Evolutionary conservation across 2,329 filamentous ascomycete genomes (phyloP), one percentile per base, ranked within the genome.

Genomic region (Neonectria sp.): DNA sequence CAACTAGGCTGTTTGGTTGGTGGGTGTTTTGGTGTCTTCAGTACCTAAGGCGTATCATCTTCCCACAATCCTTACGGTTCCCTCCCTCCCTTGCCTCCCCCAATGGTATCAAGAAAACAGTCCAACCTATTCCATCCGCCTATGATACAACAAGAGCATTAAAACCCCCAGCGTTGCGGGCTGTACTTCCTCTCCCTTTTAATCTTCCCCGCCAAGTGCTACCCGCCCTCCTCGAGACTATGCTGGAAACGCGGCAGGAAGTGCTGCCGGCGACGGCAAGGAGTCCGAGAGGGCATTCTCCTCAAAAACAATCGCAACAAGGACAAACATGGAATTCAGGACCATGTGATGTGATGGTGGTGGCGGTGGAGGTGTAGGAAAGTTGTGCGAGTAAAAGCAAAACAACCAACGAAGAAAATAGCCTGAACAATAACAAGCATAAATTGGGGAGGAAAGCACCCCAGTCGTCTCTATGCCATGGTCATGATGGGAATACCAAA

Each of bases 401-500:
- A 59, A 33, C n/a, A 51, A 24, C 45, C 33, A 33, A 55, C 61
- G 24, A 63, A 37, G 46, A 40, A 60, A 37, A 57, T 33, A 35
- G 49, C 46, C 52, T 52, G 57, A 67, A 56, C 60, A 55, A 68
- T 49, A 68, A 55, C 35, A 55, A 64, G 43, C 45, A 55, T 64
- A 58, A 67, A 46, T 46, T 33, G 4, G 40, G 27, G 35, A 35
- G 15, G 8, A 57, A 64, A 68, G 67, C 71, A 72, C 60, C 70
- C 65, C 66, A 65, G 67, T 72, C 66, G 64, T 75, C 68, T 76
- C 74, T 75, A 74, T 76, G 67, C 67, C 71, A 63, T 74, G 65
- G 64, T 72, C 65, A 56, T 73, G 27, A 73, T 71, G 70, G 57
- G 61, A 75, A 68, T 73, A 68, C 64, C 60, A 73, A 70, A 65